Evolutionary conservation across 345 rosid genomes (phyloP).

Genomic region (Dipteronia sinensis): DNA sequence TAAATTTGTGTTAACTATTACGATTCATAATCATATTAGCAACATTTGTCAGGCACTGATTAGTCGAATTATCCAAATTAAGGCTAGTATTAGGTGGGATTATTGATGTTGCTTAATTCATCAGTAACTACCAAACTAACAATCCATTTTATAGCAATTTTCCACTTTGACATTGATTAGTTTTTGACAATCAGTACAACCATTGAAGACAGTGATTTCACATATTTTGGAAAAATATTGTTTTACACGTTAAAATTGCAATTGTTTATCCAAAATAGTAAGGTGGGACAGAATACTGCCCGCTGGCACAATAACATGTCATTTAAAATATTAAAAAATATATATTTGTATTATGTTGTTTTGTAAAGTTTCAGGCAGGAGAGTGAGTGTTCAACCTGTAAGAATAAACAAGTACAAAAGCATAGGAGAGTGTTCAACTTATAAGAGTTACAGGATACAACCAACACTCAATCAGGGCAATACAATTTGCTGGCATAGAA

Average conservation of each 20-base stretch:
- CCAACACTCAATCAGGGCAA: conserved; percentile 33
- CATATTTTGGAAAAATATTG: not conserved
- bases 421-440: not conserved
- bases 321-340: too few relatives aligned
- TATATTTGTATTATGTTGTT: too few relatives aligned
- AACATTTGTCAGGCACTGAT: not conserved
- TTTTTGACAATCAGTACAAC: not conserved
- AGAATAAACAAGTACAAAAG: not conserved
- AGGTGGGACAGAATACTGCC: too few relatives aligned
- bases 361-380: too few relatives aligned
- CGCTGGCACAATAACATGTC: too few relatives aligned
- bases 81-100: not conserved
- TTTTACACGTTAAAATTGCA: not conserved
- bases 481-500: conserved; percentile 63
- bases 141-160: not conserved
- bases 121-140: not conserved
- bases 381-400: too few relatives aligned
- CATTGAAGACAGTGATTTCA: not conserved
- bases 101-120: not conserved
- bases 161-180: not conserved
- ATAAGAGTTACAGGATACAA: not conserved
- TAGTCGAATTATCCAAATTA: not conserved
- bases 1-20: too few relatives aligned
- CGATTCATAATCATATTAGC: not conserved
- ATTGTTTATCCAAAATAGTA: too few relatives aligned